Conservation (phyloP, 2,329 filamentous ascomycete species). For the Cytospora leucostoma region DNA sequence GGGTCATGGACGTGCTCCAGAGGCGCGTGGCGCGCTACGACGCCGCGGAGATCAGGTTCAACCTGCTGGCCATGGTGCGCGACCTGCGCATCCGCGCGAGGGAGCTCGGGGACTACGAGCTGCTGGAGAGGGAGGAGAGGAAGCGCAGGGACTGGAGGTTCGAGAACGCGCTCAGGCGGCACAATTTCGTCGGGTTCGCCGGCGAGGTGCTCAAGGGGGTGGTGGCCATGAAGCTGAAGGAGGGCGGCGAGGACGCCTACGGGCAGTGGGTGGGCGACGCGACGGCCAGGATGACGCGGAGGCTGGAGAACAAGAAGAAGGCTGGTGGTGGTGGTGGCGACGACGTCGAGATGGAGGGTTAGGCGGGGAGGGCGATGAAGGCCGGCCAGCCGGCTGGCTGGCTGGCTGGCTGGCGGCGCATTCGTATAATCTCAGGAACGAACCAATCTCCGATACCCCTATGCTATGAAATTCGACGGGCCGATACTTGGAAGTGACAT, state of each 20-base stretch:
- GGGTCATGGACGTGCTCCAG: constrained; percentile 84
- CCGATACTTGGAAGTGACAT: background rate
- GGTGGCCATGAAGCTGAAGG: constrained; percentile 69
- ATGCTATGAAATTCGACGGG: background rate
- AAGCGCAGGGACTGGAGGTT: constrained; percentile 89
- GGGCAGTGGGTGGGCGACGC: constrained; percentile 71
- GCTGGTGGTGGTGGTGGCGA: constrained; percentile 30
- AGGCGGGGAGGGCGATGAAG: background rate
- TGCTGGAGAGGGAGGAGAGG: constrained; percentile 75
- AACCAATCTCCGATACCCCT: background rate
- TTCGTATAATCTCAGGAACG: background rate
- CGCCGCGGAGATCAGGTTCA: constrained; percentile 87
- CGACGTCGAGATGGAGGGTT: constrained; percentile 38
- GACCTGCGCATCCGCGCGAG: constrained; percentile 76
- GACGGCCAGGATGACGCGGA: constrained; percentile 36
- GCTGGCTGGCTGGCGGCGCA: too few species aligned
- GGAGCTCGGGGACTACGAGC: constrained; percentile 80
- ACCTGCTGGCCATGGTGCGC: constrained; percentile 87
- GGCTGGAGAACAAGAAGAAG: constrained; percentile 38
- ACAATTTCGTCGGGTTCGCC: constrained; percentile 96
- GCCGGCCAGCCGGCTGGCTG: background rate
- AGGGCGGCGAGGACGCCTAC: constrained; percentile 66
- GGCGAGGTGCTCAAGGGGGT: constrained; percentile 89
- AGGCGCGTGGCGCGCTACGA: constrained; percentile 84
- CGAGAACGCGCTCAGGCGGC: constrained; percentile 87